These are phyloP conservation scores for Sclerotinia sclerotiorum DNA, from an alignment of 2,329 filamentous ascomycete species.

Conservation along the genomic window DNA sequence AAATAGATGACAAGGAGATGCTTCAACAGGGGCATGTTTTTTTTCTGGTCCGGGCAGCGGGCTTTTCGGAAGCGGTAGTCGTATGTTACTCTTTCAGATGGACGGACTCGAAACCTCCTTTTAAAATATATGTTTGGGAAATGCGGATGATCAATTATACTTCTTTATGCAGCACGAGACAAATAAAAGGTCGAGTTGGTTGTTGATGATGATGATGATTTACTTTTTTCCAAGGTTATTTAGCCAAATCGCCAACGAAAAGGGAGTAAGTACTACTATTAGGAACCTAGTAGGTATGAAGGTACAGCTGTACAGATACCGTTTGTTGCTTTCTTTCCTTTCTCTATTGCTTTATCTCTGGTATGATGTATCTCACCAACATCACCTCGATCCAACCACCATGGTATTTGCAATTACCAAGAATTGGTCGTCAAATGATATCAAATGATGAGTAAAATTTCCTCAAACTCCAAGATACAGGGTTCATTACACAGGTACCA, in stretches of 20 bases:
- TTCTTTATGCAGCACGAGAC: neutral
- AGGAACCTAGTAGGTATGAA: too few relatives aligned
- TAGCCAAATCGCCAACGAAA: neutral
- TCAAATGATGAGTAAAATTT: neutral
- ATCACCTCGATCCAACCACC: neutral
- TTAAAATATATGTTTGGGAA: neutral
- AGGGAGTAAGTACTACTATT: neutral
- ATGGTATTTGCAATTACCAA: neutral
- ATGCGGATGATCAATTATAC: neutral
- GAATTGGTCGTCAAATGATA: too few relatives aligned
- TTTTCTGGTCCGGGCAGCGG: slow-evolving; percentile 22
- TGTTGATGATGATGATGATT: neutral
- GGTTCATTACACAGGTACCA: neutral
- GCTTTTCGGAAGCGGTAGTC: slow-evolving; percentile 11
- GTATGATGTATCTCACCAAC: neutral
- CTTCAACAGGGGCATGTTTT: slow-evolving; percentile 24
- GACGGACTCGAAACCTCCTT: slow-evolving; percentile 11
- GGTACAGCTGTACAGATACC: neutral
- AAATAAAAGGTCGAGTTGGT: neutral
- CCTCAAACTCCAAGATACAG: neutral
- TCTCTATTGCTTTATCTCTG: too few relatives aligned
- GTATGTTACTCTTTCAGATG: slow-evolving; percentile 1
- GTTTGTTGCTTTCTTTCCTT: neutral
- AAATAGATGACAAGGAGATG: slow-evolving; percentile 19
- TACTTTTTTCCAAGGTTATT: neutral